phyloP scores from a whole-genome alignment of 202 grass and related monocot genomes.

The Eragrostis tef region DNA sequence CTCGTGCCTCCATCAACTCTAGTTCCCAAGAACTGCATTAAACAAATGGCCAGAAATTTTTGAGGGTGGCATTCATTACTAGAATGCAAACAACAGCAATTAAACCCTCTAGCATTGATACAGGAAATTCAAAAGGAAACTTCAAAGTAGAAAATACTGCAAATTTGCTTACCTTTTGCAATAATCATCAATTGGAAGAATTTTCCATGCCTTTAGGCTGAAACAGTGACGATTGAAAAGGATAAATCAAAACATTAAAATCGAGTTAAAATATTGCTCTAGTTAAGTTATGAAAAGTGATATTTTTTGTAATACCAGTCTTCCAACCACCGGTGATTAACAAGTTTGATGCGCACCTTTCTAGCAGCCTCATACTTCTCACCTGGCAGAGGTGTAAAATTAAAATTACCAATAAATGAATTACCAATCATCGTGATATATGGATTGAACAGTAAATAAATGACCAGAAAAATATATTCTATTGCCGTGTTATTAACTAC shows the following conservation, averaged over 20 bases:
- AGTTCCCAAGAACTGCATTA: conserved; percentile 76
- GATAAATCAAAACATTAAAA: conserved; percentile 15
- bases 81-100: neutral
- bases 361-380: neutral
- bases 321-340: neutral
- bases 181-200: conserved; percentile 75
- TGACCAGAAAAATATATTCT: conserved; percentile 1
- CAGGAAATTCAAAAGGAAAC: conserved; percentile 22
- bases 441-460: neutral
- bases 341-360: neutral
- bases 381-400: neutral
- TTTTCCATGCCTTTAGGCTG: conserved; percentile 84
- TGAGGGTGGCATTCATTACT: conserved; percentile 10
- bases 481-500: conserved; percentile 9
- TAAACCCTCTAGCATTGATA: neutral
- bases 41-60: conserved; percentile 47
- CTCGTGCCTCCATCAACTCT: conserved; percentile 79
- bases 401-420: neutral
- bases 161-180: conserved; percentile 63
- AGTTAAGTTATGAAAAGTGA: conserved; percentile 14
- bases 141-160: conserved; percentile 7
- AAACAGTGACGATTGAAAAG: conserved; percentile 20
- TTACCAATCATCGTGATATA: neutral
- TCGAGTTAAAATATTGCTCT: neutral
- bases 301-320: neutral